Evolutionary conservation across 306 rosid species (phyloP), one percentile per base, ranked within the genome.

Genomic region (Arachis hypogaea): DNA sequence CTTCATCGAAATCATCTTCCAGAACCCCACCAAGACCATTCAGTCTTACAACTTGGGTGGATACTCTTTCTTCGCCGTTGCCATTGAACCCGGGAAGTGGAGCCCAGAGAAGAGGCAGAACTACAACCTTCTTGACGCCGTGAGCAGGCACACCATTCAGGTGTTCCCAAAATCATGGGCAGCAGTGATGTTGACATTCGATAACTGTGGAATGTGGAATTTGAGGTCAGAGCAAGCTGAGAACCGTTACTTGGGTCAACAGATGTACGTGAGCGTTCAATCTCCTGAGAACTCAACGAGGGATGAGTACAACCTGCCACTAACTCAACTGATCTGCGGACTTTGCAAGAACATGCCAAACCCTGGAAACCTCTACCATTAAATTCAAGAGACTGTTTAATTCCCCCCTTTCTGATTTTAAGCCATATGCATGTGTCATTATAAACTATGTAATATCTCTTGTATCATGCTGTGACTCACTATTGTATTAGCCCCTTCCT

Each of bases 161-260:
- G 96, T 92, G 3, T 90, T 72, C 73, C 98, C 98, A 7, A 89
- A 89, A 11, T 89, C 96, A 1, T 89, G 86, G 85, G 88, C 89
- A 2, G 92, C 92, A 4, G 59, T 90, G 43, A 55, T 90, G 72
- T 45, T 84, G 74, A 78, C 96, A 30, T 84, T 83, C 14, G 96
- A 90, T 76, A 90, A 87, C 12, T 88, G 88, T 9, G 96, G 96
- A 62, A 90, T 90, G 92, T 90, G 96, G 96, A 87, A 90, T 49
- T 11, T 90, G 59, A 75, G 96, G 46, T 90, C 89, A 0, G 88
- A 84, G 71, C 29, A 36, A 2, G 67, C 83, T 5, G 96, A 90
- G 85, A 82, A 77, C 40, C 82, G 90, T 10, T 87, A 90, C 80
- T 46, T 90, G 59, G 96, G 96, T 4, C 96, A 90, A 30, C 89